A percentile compares a stretch with the other conserved stretches of the same genome.
Evolutionary conservation across 768 basidiomycete species (phyloP).

Genomic region (Mycena pura): DNA sequence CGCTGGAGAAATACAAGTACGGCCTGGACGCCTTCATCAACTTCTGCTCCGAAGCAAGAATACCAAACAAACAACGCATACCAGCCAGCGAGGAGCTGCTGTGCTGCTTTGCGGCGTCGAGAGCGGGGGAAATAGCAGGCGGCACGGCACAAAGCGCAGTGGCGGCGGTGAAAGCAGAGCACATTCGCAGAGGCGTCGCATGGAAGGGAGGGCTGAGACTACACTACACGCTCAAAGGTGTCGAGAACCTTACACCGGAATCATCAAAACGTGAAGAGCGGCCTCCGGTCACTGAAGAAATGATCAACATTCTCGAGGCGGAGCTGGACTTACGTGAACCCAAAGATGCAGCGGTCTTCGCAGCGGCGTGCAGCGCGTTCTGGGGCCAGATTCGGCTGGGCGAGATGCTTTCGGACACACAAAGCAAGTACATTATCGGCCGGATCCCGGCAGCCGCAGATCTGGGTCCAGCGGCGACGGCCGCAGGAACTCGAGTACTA

Average conservation of each 20-base stretch:
- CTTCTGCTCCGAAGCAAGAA: conserved; percentile 9
- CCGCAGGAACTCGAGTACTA: not conserved
- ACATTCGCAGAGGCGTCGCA: conserved; percentile 12
- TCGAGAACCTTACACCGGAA: conserved; percentile 13
- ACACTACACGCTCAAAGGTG: conserved; percentile 4
- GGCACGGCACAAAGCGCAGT: not conserved
- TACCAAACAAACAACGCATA: not conserved
- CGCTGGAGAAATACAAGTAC: not conserved
- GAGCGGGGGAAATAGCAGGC: not conserved
- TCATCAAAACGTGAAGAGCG: not conserved
- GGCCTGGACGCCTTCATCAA: not conserved
- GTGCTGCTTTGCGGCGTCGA: conserved; percentile 16
- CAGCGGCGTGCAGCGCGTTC: conserved; percentile 16
- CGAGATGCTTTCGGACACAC: conserved; percentile 18
- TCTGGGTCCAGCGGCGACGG: not conserved
- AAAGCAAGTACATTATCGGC: not conserved
- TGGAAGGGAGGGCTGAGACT: conserved; percentile 11
- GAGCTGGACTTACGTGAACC: conserved; percentile 8
- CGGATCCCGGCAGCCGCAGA: not conserved
- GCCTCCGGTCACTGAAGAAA: not conserved
- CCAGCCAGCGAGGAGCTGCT: conserved; percentile 15
- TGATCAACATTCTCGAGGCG: conserved; percentile 4
- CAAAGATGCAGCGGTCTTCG: conserved; percentile 17
- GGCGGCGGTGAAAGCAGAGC: conserved; percentile 23
- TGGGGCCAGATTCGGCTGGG: conserved; percentile 23